Evolutionary conservation across 2,329 filamentous ascomycete species (phyloP), one percentile per base, ranked within the genome.

Genomic region (Talaromyces rugulosus): DNA sequence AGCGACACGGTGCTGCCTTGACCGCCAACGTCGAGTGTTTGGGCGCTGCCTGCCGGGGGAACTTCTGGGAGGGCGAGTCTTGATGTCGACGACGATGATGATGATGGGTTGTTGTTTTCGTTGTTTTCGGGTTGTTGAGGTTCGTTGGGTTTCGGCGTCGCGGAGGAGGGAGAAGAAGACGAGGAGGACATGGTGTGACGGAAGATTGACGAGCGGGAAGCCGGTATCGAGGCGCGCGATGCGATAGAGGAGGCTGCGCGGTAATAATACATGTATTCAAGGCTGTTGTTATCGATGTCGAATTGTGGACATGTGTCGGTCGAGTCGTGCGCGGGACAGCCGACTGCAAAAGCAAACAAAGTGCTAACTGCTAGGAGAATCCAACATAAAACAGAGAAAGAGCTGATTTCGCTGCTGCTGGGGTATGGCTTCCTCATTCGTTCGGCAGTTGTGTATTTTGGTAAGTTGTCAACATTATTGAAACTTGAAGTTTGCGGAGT

Each of bases 11-110:
- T 69, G 9, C 71, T 70, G 31, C 69, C 71, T 7, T 68, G 67
- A 8, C 66, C 65, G 50, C 71, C 70, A 31, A 84, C 76, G 72
- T 98, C 94, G 71, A 95, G 90, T 82, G 94, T 62, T 44, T 55
- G 42, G 4, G 54, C 28, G 5, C 31, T 44, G 9, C 31, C 59
- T 8, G 30, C 14, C 8, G 59, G 14, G 1, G 58, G 44, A 7
- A 44, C 36, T 16, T 59, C 12, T 12, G 63, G 63, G 12, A 65
- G 59, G 14, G 62, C 62, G 52, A 62, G 61, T 16, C 12, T 34
- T 36, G 44, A 4, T 57, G 44, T 52, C 12, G 44, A 16, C 28
- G 23, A 28, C 3, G 31, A 54, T 50, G 61, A 27, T 23, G 27
- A n/a, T 51, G 47, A 23, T 9, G 47, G n/a, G 40, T 42, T 60